phyloP scores from a whole-genome alignment of 352 stramenopile genomes.

The Pythium sukuiense region DNA sequence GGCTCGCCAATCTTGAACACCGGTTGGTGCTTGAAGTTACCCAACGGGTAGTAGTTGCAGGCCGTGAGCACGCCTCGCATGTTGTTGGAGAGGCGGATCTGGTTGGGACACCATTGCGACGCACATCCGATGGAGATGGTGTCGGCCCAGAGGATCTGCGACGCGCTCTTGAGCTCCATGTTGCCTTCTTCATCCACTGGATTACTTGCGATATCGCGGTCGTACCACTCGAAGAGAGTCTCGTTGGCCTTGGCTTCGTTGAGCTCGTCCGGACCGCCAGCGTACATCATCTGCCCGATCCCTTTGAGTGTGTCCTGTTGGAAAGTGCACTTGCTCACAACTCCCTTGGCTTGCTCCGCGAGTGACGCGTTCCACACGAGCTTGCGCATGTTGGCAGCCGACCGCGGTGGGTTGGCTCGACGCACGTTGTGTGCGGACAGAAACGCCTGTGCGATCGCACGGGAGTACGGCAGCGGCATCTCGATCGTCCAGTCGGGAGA shows the following conservation, averaged over 20 bases:
- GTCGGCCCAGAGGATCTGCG: conserved; percentile 23
- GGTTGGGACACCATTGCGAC: conserved; percentile 24
- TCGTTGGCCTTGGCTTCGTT: conserved; percentile 10
- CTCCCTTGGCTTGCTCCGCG: background rate
- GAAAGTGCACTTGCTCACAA: conserved; percentile 15
- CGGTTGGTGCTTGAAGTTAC: conserved; percentile 8
- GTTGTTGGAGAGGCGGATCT: conserved; percentile 4
- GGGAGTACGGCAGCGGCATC: conserved; percentile 24
- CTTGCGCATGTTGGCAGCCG: conserved; percentile 24
- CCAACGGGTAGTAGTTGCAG: conserved; percentile 26
- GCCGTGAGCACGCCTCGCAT: conserved; percentile 19
- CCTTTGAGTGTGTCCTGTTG: conserved; percentile 17
- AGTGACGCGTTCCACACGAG: conserved; percentile 26
- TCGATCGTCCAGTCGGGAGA: conserved; percentile 24
- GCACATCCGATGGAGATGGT: conserved; percentile 20
- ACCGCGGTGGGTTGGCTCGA: conserved; percentile 9
- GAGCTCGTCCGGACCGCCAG: conserved; percentile 1
- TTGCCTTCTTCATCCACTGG: conserved; percentile 13
- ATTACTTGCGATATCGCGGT: conserved; percentile 8
- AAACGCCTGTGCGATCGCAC: conserved; percentile 20
- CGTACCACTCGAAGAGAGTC: conserved; percentile 19
- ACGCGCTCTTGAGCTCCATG: conserved; percentile 20
- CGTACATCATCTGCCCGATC: conserved; percentile 16
- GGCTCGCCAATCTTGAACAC: conserved; percentile 21
- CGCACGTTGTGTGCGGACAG: conserved; percentile 20